Base-by-base conservation (phyloP, 257 asterid genomes). In the Cruciata laevipes region DNA sequence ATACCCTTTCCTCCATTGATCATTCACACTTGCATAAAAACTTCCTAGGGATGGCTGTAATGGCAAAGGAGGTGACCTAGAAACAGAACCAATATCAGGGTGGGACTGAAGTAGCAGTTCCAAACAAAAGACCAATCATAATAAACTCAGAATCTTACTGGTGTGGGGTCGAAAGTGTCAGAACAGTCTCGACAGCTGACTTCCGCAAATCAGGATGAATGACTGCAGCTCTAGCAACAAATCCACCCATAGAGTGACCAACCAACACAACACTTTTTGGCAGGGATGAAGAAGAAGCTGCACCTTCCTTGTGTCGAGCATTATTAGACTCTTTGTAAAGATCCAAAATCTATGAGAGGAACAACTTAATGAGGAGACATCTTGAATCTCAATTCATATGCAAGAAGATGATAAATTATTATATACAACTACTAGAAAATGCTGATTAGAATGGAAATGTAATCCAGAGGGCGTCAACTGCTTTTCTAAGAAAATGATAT, bases 161-260 rank as follows among this genome's bases (percentile, higher is more conserved):
- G 86, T 93, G 99, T 33, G 99, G 99, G 61, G 95, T 80, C 75
- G 96, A 90, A 74, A 93, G 97, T 10, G 99, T 93, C 75, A 93
- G 74, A 79, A 90, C 72, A 82, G 99, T 93, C 79, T 90, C 90
- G 70, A 93, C 95, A 70, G 96, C 81, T 67, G 82, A 88, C 84
- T 85, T 90, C 82, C 97, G 86, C 84, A 93, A 76, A 69, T 80
- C 75, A 71, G 97, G 96, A 77, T 90, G 97, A 81, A 93, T 85
- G 40, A 82, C 81, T 71, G 92, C 96, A 68, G 99, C 97, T 81
- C 99, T 88, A 67, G 96, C 97, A 80, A 93, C 97, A 84, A 93
- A 93, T 74, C 99, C 99, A 66, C 99, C 99, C 99, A 93, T 90
- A 67, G 99, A 93, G 75, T 93, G 99, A 75, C 99, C 99, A 83